Evolutionary conservation across 2,329 filamentous ascomycete species (phyloP), one percentile per base, ranked within the genome.

Genomic region (Alternaria ventricosa): DNA sequence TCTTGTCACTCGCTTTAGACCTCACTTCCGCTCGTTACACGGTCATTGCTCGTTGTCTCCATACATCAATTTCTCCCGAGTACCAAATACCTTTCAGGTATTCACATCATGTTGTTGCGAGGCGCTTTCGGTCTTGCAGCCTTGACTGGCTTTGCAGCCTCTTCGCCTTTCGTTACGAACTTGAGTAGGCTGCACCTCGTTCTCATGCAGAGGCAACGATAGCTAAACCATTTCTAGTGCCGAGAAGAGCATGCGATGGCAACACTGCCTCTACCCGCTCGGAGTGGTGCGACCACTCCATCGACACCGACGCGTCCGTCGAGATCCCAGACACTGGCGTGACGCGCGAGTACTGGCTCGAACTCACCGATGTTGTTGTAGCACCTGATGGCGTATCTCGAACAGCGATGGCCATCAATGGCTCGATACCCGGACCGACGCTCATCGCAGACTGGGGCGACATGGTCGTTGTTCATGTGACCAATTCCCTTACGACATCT

Each of bases 331-430:
- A 80, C 33, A 89, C 87, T 0, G 85, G 87, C 12, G 83, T 88
- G 3, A 87, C 85, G 22, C 80, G 87, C 11, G 80, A 81, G 58
- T 85, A 84, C 65, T 81, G 77, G 71, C 75, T 84, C 20, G 79
- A 82, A 23, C 70, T 84, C 30, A 78, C 77, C 5, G 81, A 84
- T 36, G 77, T 76, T 0, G 83, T 80, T 1, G 70, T 82, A 18
- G 75, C 82, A 5, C 87, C 87, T 0, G 88, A 90, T 71, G 88
- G 88, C 20, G 86, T 88, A 3, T 72, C 70, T 3, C 72, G 75
- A 23, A 68, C 71, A 1, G 79, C 55, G 69, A 75, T 77, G 72
- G 69, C 74, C 25, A 61, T 84, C 67, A 84, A 84, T 62, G 81
- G 81, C 6, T 76, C 79, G 4, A 79, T 82, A 57, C 82, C 81